These are phyloP conservation scores for Luffa acutangula DNA, from an alignment of 306 rosid genomes.

Conservation along the genomic window DNA sequence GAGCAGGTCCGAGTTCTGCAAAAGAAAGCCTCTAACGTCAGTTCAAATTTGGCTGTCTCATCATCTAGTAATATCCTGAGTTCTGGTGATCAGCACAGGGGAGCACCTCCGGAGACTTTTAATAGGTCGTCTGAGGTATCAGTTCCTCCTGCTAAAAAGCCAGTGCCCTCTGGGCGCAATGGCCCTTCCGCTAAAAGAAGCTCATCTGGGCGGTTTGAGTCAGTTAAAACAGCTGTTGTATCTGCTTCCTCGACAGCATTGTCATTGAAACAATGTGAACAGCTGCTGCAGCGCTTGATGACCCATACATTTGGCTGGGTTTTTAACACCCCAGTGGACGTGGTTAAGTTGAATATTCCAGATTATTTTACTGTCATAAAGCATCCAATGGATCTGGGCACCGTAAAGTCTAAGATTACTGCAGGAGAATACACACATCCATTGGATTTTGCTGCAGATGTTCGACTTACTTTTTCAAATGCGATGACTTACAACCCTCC, in stretches of 20 bases:
- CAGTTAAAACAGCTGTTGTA: slow-evolving; percentile 28
- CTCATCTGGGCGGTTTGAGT: slow-evolving; percentile 31
- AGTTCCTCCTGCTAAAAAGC: slow-evolving; percentile 44
- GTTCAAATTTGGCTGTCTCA: slow-evolving; percentile 26
- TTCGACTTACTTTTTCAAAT: slow-evolving; percentile 71
- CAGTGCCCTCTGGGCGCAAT: slow-evolving; percentile 42
- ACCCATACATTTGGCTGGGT: slow-evolving; percentile 55
- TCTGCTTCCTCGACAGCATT: slow-evolving; percentile 30
- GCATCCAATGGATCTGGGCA: slow-evolving; percentile 95
- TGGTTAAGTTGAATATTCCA: slow-evolving; percentile 73
- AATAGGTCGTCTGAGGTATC: slow-evolving; percentile 23
- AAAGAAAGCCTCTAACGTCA: slow-evolving; percentile 37
- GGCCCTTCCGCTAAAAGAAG: slow-evolving; percentile 42
- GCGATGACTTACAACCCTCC: slow-evolving; percentile 88
- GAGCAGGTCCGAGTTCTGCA: slow-evolving; percentile 57
- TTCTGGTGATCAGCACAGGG: slow-evolving; percentile 48
- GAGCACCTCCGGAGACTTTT: slow-evolving; percentile 35
- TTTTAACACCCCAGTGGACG: slow-evolving; percentile 66
- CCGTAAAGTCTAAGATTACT: slow-evolving; percentile 52
- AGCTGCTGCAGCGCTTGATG: slow-evolving; percentile 43
- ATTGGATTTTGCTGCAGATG: slow-evolving; percentile 66
- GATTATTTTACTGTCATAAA: slow-evolving; percentile 78
- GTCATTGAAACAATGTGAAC: slow-evolving; percentile 56
- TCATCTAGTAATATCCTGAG: slow-evolving; percentile 61
- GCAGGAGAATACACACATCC: slow-evolving; percentile 51